Base-by-base conservation (phyloP, 2,329 filamentous ascomycete genomes). In the Cyphellophora europaea region DNA sequence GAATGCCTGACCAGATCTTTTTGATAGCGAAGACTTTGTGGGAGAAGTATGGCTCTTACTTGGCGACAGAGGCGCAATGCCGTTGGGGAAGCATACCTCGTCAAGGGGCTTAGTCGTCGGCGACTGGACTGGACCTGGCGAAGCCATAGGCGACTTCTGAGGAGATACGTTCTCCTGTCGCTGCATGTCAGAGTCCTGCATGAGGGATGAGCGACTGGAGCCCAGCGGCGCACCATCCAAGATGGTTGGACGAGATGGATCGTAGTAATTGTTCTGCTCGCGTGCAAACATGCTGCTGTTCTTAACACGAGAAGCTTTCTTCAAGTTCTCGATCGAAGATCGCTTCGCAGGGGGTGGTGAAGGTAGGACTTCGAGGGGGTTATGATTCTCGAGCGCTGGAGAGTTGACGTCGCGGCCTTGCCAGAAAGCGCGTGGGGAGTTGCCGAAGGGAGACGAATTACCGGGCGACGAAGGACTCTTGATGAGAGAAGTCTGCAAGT, bases 211-310 rank as follows among this genome's bases (percentile, higher is more conserved):
- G 11, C 32, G 36, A 17, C 34, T 21, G n/a, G 17, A 27, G 53
- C 66, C 71, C 34, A 72, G 59, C 4, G 72, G 71, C 14, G 70
- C 66, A 30, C 67, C 69, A 62, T 96, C 85, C 42, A 93, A 73
- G 40, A 83, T 70, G 30, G 82, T 81, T 36, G 87, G 63, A 47
- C 77, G 75, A 37, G 80, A 73, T 17, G 88, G 86, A 58, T 95
- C 86, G 67, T 95, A 95, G 65, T 93, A 83, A 57, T 87, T 77
- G 63, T 88, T 88, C 55, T 87, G 82, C 62, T 95, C 88, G 36
- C 88, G 81, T 27, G 86, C 87, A 56, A 94, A 85, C 71, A 96
- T 95, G 64, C 81, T 93, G 72, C 89, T 95, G 66, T 94, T 96
- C 71, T 89, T 94, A 52, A 98, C 91, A 41, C 91, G 82, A 36